Evolutionary conservation across 2,329 filamentous ascomycete genomes (phyloP).

Genomic region (Hymenoscyphus linearis): DNA sequence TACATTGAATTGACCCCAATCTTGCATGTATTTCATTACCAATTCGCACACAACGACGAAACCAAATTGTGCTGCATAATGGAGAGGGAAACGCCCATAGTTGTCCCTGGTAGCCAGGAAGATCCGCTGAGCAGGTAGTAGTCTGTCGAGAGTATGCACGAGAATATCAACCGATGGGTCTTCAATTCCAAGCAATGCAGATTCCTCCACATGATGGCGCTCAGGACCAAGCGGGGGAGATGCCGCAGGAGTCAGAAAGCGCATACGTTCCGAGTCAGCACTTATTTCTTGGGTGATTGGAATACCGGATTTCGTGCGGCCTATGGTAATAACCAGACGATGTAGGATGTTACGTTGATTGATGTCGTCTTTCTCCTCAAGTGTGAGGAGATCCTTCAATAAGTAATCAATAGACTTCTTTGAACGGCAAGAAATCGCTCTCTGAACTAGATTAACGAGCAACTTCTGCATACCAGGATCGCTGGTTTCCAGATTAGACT

Average conservation of each 20-base stretch:
- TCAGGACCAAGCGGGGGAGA: conserved; percentile 59
- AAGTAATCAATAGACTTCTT: conserved; percentile 67
- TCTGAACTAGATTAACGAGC: conserved; percentile 75
- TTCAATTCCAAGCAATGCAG: conserved; percentile 58
- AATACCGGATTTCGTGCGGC: conserved; percentile 55
- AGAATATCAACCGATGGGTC: conserved; percentile 72
- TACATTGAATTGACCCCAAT: conserved; percentile 82
- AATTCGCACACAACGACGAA: conserved; percentile 86
- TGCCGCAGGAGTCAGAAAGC: conserved; percentile 74
- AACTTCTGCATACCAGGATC: conserved; percentile 56
- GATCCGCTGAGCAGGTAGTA: conserved; percentile 61
- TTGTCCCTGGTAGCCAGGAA: conserved; percentile 67
- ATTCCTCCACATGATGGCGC: conserved; percentile 60
- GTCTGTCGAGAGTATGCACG: conserved; percentile 56
- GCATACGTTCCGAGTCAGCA: conserved; percentile 39
- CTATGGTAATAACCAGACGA: conserved; percentile 85
- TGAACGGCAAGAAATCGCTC: conserved; percentile 66
- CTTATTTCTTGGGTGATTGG: conserved; percentile 36
- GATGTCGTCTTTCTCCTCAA: conserved; percentile 87
- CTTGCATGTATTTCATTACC: conserved; percentile 82
- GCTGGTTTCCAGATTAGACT: conserved; percentile 49
- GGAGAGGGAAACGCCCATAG: conserved; percentile 78
- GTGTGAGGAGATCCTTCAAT: conserved; percentile 59
- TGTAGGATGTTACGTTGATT: conserved; percentile 93
- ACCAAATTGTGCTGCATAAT: conserved; percentile 93